Conservation (phyloP, 164 flowering plant genomes). For the Akebia trifoliata region DNA sequence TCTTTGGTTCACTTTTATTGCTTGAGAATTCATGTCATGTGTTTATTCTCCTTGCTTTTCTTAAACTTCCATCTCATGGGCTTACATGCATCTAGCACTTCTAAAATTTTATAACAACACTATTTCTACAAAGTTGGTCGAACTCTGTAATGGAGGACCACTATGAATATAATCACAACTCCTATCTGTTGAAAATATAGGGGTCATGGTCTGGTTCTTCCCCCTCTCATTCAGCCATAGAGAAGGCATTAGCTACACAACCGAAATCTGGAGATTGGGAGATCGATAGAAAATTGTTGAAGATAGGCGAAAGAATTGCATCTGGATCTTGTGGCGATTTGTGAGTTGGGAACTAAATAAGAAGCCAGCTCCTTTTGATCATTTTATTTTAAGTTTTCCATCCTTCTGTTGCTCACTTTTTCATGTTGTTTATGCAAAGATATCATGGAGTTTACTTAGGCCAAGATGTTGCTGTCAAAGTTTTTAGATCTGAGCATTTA, state of each 20-base stretch:
- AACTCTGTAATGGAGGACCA: background rate
- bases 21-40: no score
- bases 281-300: conserved; percentile 62
- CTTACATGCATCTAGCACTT: no score
- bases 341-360: conserved; percentile 38
- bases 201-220: conserved; percentile 82
- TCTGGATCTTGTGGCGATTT: conserved; percentile 94
- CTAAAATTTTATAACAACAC: background rate
- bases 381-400: conserved; percentile 3
- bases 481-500: conserved; percentile 67
- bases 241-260: conserved; percentile 36
- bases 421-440: conserved; percentile 25
- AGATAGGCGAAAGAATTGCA: conserved; percentile 74
- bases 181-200: conserved; percentile 28
- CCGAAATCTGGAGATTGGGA: conserved; percentile 56
- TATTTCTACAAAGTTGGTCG: background rate
- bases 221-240: conserved; percentile 43
- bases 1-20: no score
- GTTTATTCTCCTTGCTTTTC: no score
- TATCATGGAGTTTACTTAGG: conserved; percentile 74
- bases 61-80: no score
- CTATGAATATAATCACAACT: background rate
- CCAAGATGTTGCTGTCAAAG: conserved; percentile 84
- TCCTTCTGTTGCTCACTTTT: conserved; percentile 8
- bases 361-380: background rate